Evolutionary conservation across 805 yeast genomes (phyloP).

Genomic region (Candida quercuum): DNA sequence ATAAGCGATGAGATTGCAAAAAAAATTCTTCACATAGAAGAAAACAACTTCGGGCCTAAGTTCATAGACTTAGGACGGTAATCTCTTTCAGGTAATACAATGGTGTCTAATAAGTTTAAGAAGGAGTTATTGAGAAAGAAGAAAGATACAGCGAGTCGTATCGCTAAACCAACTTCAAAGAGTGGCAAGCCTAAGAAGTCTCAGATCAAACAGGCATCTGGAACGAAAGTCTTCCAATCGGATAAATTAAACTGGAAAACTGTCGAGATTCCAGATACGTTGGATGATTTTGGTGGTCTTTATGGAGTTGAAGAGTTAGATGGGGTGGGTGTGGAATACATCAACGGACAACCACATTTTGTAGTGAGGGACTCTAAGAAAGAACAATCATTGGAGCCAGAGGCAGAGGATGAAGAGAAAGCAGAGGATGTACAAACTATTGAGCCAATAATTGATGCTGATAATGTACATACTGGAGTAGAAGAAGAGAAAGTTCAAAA

Average conservation of each 20-base stretch:
- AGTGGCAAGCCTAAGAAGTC: too few species aligned
- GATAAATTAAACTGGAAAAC: constrained; percentile 68
- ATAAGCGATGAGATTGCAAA: constrained; percentile 13
- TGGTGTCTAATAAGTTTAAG: constrained; percentile 11
- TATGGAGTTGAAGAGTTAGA: constrained; percentile 92
- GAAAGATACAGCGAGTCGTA: neutral
- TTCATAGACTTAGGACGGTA: too few species aligned
- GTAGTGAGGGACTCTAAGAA: constrained; percentile 32
- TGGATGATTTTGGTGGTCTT: constrained; percentile 86
- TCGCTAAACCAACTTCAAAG: constrained; percentile 6
- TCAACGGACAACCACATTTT: constrained; percentile 63
- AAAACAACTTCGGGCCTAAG: too few species aligned
- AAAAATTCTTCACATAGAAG: constrained; percentile 6
- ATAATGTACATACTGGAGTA: constrained; percentile 10
- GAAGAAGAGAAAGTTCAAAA: constrained; percentile 11
- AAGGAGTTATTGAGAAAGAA: constrained; percentile 7
- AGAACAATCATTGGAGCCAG: constrained; percentile 16
- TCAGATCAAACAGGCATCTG: too few species aligned
- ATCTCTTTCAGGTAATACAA: too few species aligned
- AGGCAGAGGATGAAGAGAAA: constrained; percentile 19
- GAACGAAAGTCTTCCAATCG: constrained; percentile 34
- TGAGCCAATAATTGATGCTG: constrained; percentile 6
- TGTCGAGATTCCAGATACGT: constrained; percentile 75
- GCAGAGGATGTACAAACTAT: constrained; percentile 15
- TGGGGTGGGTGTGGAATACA: constrained; percentile 79